Base-by-base conservation (phyloP, 2,329 filamentous ascomycete species). In the Monosporascus sp. region DNA sequence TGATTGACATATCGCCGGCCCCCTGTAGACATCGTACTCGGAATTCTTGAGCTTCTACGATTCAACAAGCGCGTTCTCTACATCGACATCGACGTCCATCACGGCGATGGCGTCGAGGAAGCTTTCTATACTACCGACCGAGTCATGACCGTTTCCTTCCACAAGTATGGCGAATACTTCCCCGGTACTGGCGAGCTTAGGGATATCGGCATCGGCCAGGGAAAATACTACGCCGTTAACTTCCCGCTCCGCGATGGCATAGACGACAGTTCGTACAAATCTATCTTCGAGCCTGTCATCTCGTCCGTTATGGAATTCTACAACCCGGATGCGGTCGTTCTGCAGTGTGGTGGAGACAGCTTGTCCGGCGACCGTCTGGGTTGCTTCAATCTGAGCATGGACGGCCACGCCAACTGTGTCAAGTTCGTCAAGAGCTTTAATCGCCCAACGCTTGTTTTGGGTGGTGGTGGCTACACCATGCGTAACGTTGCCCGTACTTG, bases 101-200 rank as follows among this genome's bases (percentile, higher is more conserved):
- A 96, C 63, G 91, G 91, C 51, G 91, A 96, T 66, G 91, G 91
- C 58, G 91, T 96, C 18, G 91, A 96, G 67, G 89, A 96, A 69
- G 91, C 91, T 3, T 96, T 96, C 68, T 94, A 93, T 71, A 93
- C 90, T 14, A 94, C 91, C 45, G 91, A 96, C 63, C 87, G 91
- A 59, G 91, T 96, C 60, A 92, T 96, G 80, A 96, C 91, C 0
- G 85, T 94, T 18, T 95, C 89, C 0, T 96, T 94, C 72, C 91
- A 99, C 78, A 97, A 97, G 70, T 97, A 96, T 70, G 93, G 94
- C 68, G 91, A 90, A 73, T 97, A 96, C 74, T 97, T 96, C 72
- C 92, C 92, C 0, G 92, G 91, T 48, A 97, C 92, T 2, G 92
- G 92, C 51, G 89, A 91, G 60, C 85, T 94, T 53, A 81, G 91